These are phyloP conservation scores for Tephrocybe rancida DNA, from an alignment of 768 basidiomycete genomes.

Conservation along the genomic window DNA sequence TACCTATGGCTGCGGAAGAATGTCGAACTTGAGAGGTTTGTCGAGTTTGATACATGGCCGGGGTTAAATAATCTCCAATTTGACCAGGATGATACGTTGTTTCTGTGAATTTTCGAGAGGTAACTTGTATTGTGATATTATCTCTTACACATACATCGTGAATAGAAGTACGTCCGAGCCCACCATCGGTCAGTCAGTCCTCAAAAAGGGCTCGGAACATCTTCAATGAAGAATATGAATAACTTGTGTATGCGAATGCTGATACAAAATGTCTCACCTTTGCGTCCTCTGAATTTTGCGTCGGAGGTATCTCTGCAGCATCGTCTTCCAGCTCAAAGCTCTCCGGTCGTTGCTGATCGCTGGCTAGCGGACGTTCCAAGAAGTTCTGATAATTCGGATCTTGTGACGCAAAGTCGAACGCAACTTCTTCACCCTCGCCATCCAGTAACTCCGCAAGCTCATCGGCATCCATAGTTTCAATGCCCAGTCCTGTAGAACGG, in stretches of 20 bases:
- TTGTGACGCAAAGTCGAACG: conserved; percentile 37
- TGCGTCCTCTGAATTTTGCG: conserved; percentile 36
- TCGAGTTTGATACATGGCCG: conserved; percentile 31
- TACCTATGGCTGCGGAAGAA: conserved; percentile 14
- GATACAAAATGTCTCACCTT: conserved; percentile 28
- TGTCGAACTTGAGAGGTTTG: conserved; percentile 24
- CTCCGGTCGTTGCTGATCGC: conserved; percentile 24
- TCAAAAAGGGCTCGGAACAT: conserved; percentile 54
- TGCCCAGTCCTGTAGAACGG: conserved; percentile 62
- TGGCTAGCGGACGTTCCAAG: conserved; percentile 13
- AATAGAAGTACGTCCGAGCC: neutral
- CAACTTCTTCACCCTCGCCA: conserved; percentile 60
- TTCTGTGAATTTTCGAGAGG: conserved; percentile 2
- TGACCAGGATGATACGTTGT: conserved; percentile 32
- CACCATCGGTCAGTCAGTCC: conserved; percentile 31
- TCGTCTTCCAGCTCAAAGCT: conserved; percentile 38
- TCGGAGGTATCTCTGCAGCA: conserved; percentile 38
- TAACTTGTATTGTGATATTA: too few relatives aligned
- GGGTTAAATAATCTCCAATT: conserved; percentile 21
- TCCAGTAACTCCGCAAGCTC: conserved; percentile 65
- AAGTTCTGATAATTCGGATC: conserved; percentile 11
- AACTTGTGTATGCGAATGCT: neutral
- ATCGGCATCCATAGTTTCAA: conserved; percentile 64
- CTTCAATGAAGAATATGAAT: conserved; percentile 21
- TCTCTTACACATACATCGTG: too few relatives aligned